These are phyloP conservation scores for Theobroma grandiflorum DNA, from an alignment of 441 rosid genomes.

Conservation along the genomic window DNA sequence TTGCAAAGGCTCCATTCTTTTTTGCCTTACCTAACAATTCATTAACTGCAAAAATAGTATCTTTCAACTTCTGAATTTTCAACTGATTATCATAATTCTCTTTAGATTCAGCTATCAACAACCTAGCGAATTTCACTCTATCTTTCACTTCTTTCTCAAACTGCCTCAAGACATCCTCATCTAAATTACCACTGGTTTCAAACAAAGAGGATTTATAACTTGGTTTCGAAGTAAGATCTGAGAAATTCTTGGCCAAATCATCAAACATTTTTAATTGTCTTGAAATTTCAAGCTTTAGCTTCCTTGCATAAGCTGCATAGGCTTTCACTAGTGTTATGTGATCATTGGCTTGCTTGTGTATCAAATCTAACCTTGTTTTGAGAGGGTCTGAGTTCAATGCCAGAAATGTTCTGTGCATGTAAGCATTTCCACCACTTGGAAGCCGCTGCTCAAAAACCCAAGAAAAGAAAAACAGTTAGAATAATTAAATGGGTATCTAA, in stretches of 20 bases:
- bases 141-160: conserved; percentile 96
- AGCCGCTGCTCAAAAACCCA: conserved; percentile 45
- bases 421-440: conserved; percentile 64
- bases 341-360: conserved; percentile 89
- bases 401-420: conserved; percentile 68
- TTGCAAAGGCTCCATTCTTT: conserved; percentile 86
- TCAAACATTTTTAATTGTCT: conserved; percentile 75
- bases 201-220: conserved; percentile 57
- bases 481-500: background rate
- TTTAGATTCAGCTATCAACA: conserved; percentile 78
- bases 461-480: conserved; percentile 9
- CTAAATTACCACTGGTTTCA: conserved; percentile 52
- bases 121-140: conserved; percentile 68
- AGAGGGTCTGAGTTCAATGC: conserved; percentile 86
- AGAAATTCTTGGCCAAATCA: conserved; percentile 72
- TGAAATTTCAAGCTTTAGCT: conserved; percentile 84
- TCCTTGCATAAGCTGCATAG: conserved; percentile 89
- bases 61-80: conserved; percentile 93
- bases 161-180: conserved; percentile 77
- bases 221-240: conserved; percentile 62
- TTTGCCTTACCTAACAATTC: conserved; percentile 81
- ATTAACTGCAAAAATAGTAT: conserved; percentile 83
- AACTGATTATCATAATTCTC: conserved; percentile 93
- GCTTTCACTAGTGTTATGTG: conserved; percentile 80
- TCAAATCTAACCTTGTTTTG: conserved; percentile 77